Evolutionary conservation across 2,329 filamentous ascomycete genomes (phyloP).

Genomic region (Coniochaeta pulveracea): DNA sequence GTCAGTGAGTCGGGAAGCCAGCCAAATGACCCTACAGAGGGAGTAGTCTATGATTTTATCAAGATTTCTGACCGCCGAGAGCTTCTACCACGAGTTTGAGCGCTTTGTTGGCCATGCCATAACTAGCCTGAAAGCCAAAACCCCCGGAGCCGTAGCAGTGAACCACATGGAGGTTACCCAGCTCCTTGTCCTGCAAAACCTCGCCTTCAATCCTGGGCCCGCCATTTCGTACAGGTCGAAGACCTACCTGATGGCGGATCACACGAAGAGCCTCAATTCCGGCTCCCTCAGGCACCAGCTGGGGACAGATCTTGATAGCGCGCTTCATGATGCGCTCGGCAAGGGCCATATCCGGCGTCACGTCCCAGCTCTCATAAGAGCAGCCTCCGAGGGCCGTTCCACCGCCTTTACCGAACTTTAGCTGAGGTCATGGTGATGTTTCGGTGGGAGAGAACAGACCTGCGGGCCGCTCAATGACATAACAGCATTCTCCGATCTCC

Average conservation of each 20-base stretch:
- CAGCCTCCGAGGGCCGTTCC: not conserved
- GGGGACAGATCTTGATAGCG: not conserved
- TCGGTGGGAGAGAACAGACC: no score
- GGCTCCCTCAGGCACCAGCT: not conserved
- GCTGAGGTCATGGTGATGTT: not conserved
- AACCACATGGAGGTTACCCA: not conserved
- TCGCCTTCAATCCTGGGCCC: not conserved
- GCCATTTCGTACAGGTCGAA: not conserved
- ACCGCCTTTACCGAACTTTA: not conserved
- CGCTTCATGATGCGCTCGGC: not conserved
- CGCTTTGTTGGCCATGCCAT: conserved; percentile 3
- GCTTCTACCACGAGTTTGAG: not conserved
- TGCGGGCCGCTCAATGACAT: not conserved
- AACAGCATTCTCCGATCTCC: not conserved
- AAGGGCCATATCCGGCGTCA: not conserved
- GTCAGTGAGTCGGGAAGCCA: no score
- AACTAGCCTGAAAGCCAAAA: conserved; percentile 1
- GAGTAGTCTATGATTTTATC: no score
- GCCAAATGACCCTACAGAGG: no score
- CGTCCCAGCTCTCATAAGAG: not conserved
- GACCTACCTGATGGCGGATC: conserved; percentile 1
- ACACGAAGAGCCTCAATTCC: conserved; percentile 1
- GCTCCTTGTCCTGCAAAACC: not conserved
- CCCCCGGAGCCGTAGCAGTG: conserved; percentile 1
- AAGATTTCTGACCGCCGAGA: not conserved